phyloP scores from a whole-genome alignment of 2,329 filamentous ascomycete species.

The Dactylellina haptotyla region DNA sequence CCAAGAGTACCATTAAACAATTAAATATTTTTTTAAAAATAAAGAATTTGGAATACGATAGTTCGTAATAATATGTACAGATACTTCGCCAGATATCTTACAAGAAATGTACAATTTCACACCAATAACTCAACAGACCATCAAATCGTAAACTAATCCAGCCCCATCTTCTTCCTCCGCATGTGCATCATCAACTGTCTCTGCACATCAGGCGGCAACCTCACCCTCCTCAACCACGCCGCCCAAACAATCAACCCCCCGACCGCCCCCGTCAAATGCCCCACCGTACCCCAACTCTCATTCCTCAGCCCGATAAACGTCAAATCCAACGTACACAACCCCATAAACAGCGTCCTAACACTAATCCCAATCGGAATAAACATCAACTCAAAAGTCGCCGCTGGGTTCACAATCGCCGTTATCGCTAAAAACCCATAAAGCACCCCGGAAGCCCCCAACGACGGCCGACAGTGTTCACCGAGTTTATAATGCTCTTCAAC shows the following conservation, averaged over 20 bases:
- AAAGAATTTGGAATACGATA: too few relatives aligned
- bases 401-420: constrained; percentile 44
- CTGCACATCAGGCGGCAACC: constrained; percentile 36
- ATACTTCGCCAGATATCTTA: background rate
- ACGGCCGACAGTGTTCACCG: constrained; percentile 22
- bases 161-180: constrained; percentile 46
- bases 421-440: constrained; percentile 35
- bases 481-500: constrained; percentile 28
- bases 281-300: constrained; percentile 25
- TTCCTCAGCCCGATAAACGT: constrained; percentile 16
- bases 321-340: constrained; percentile 24
- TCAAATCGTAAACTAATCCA: constrained; percentile 7
- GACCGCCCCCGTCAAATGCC: constrained; percentile 40
- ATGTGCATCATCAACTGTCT: constrained; percentile 45
- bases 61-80: background rate
- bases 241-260: constrained; percentile 34
- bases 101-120: background rate
- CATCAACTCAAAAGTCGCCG: constrained; percentile 47
- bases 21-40: too few relatives aligned
- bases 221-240: constrained; percentile 49
- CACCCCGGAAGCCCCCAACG: constrained; percentile 29
- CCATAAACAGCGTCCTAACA: constrained; percentile 49
- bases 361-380: constrained; percentile 47
- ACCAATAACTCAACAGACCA: background rate
- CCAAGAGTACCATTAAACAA: too few relatives aligned